Evolutionary conservation across 257 asterid species (phyloP), one percentile per base, ranked within the genome.

Genomic region (Plantago elongata): DNA sequence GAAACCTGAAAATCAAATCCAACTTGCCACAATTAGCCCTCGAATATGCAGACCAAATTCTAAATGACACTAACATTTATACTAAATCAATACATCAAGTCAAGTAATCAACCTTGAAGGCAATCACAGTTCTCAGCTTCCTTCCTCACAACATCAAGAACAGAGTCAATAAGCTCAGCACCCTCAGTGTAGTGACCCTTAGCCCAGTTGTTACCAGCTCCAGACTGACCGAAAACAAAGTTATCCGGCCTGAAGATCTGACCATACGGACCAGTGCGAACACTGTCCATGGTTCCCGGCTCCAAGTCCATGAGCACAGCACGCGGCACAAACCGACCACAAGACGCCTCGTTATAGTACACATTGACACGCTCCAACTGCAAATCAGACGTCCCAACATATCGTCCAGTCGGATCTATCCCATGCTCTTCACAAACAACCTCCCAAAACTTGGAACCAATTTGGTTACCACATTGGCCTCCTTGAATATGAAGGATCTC

Each of bases 251-350:
- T 81, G 74, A 86, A 86, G 68, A 86, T 86, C 87, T 86, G 95
- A 10, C 92, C 92, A 27, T 70, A 86, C 12, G 90, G 95, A 54
- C 96, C 90, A 65, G 95, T 85, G 27, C 96, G 84, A 14, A 88
- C 96, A 72, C 93, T 84, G 80, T 88, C 96, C 96, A 88, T 88
- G 45, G 96, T 88, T 44, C 96, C 96, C 27, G 96, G 96, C 70
- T 88, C 96, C 68, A 88, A 89, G 74, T 88, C 96, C 96, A 88
- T 88, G 61, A 88, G 95, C 76, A 88, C 95, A 9, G 96, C 95
- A 65, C 95, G 95, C 62, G 96, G 96, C 51, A 88, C 96, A 72
- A 81, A 88, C 77, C 96, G 81, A 51, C 96, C 95, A 72, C 95
- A 88, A 0, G 96, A 85, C 43, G 96, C 96, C 74, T 88, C 95